Percentiles rank a stretch among this genome's conserved stretches.
phyloP scores from a whole-genome alignment of 2,329 filamentous ascomycete genomes.

The Scedosporium minutisporum region DNA sequence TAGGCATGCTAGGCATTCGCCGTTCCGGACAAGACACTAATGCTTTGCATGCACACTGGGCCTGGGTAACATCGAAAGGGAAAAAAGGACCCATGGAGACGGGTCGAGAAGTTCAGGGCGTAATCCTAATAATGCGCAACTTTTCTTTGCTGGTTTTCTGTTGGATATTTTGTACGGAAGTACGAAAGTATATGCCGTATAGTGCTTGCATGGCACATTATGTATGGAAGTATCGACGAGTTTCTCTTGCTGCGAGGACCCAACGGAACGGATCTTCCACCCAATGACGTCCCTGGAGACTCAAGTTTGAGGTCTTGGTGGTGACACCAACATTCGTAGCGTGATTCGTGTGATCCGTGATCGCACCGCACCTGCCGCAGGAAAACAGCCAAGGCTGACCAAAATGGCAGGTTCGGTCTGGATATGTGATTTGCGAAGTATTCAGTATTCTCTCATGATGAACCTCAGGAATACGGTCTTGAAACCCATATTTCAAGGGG shows the following conservation, averaged over 20 bases:
- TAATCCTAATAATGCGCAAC: not conserved
- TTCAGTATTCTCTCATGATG: too few species aligned
- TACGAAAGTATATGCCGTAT: too few species aligned
- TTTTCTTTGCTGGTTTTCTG: not conserved
- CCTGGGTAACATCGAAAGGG: not conserved
- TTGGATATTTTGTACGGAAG: too few species aligned
- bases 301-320: not conserved
- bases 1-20: too few species aligned
- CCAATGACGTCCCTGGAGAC: not conserved
- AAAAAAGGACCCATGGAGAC: not conserved
- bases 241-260: not conserved
- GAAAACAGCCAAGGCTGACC: not conserved
- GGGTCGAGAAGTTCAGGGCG: not conserved
- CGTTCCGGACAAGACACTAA: too few species aligned
- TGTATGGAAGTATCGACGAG: not conserved
- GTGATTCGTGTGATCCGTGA: not conserved
- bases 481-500: too few species aligned
- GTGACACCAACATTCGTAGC: not conserved
- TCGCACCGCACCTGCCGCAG: not conserved
- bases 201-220: not conserved
- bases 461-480: too few species aligned
- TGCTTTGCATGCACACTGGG: not conserved
- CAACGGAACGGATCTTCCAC: slow-evolving; percentile 1
- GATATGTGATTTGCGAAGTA: too few species aligned
- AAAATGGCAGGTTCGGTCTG: too few species aligned